Evolutionary conservation across 2,329 filamentous ascomycete species (phyloP).

Genomic region (Neophaeococcomyces aloes): DNA sequence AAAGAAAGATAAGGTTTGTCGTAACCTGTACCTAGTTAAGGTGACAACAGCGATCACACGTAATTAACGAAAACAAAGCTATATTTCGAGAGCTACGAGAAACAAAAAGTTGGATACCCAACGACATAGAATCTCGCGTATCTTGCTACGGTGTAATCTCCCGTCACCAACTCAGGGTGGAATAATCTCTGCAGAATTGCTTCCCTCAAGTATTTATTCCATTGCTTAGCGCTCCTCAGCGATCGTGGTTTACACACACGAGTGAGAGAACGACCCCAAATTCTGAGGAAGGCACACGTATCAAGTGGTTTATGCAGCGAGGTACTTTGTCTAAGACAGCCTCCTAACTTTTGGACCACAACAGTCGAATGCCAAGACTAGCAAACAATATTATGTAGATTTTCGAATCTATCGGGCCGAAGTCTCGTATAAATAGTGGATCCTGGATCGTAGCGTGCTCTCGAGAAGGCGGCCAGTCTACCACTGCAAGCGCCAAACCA

Average conservation of each 20-base stretch:
- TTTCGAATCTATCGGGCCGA: too few relatives aligned
- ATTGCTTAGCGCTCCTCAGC: slow-evolving; percentile 45
- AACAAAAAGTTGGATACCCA: slow-evolving; percentile 26
- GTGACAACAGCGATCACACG: too few relatives aligned
- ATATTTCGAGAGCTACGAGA: neutral
- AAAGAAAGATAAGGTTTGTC: too few relatives aligned
- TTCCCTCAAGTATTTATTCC: slow-evolving; percentile 46
- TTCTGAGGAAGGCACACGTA: slow-evolving; percentile 46
- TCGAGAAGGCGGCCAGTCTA: too few relatives aligned
- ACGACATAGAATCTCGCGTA: slow-evolving; percentile 24
- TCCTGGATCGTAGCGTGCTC: too few relatives aligned
- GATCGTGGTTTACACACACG: slow-evolving; percentile 46
- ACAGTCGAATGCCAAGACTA: slow-evolving; percentile 16
- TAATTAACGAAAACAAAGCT: too few relatives aligned
- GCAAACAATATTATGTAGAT: too few relatives aligned
- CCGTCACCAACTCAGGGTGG: slow-evolving; percentile 45
- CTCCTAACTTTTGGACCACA: slow-evolving; percentile 21
- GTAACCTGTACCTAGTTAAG: too few relatives aligned
- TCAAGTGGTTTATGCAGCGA: slow-evolving; percentile 22
- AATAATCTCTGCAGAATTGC: slow-evolving; percentile 48
- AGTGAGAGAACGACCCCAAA: slow-evolving; percentile 43
- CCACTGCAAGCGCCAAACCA: too few relatives aligned
- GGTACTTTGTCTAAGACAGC: slow-evolving; percentile 15
- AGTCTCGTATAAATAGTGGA: too few relatives aligned
- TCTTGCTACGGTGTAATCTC: slow-evolving; percentile 39